These are phyloP conservation scores for Globisporangium abappressorium DNA, from an alignment of 352 stramenopile species.

Conservation along the genomic window DNA sequence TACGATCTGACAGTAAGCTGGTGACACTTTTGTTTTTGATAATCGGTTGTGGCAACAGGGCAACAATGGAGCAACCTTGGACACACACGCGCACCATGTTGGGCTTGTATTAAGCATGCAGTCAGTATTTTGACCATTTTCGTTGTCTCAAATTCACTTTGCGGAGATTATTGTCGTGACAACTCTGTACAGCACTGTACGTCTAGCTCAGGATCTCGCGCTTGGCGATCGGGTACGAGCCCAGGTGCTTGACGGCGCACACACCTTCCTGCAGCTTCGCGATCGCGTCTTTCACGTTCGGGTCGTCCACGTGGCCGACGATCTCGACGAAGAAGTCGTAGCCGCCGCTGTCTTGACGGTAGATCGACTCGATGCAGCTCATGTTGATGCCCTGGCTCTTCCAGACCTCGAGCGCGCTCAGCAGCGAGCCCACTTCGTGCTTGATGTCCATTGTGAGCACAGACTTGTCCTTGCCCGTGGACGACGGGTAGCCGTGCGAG, in stretches of 20 bases:
- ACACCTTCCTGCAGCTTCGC: slow-evolving; percentile 48
- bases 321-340: slow-evolving; percentile 89
- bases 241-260: slow-evolving; percentile 71
- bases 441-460: slow-evolving; percentile 84
- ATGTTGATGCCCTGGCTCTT: slow-evolving; percentile 81
- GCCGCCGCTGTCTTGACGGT: slow-evolving; percentile 59
- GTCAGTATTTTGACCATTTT: not conserved
- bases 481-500: slow-evolving; percentile 55
- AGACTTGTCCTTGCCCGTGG: slow-evolving; percentile 80
- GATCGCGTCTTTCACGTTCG: slow-evolving; percentile 52
- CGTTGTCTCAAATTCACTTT: not conserved
- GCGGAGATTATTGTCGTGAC: not conserved
- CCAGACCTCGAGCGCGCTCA: slow-evolving; percentile 78
- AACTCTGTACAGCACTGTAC: not conserved
- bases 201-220: slow-evolving; percentile 40
- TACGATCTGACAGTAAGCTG: not conserved
- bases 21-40: not conserved
- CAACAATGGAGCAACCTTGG: not conserved
- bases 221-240: slow-evolving; percentile 74
- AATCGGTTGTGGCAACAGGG: not conserved
- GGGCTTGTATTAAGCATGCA: too few relatives aligned
- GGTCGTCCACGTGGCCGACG: slow-evolving; percentile 70
- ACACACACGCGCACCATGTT: too few relatives aligned
- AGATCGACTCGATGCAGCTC: slow-evolving; percentile 86
- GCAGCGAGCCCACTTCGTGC: slow-evolving; percentile 84